phyloP scores from a whole-genome alignment of 495 filamentous ascomycete species.

The Baudoinia panamericana region DNA sequence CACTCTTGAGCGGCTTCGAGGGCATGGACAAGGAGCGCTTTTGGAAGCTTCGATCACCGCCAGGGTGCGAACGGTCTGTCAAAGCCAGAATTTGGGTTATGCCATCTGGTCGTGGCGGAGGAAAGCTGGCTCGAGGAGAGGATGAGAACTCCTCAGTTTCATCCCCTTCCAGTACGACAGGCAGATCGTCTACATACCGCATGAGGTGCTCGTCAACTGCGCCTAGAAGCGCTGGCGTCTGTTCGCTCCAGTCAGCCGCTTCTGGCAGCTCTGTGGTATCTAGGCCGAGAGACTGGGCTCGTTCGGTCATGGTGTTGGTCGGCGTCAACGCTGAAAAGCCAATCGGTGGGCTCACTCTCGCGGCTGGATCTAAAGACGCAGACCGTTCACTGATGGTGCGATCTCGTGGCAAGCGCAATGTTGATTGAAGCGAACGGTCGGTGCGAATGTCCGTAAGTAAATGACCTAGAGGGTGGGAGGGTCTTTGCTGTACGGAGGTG shows the following conservation, averaged over 20 bases:
- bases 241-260: neutral
- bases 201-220: constrained; percentile 6
- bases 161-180: neutral
- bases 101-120: neutral
- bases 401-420: too few species aligned
- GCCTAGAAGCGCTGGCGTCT: neutral
- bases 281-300: too few species aligned
- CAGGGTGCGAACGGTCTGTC: neutral
- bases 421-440: too few species aligned
- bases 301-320: too few species aligned
- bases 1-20: constrained; percentile 5
- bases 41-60: neutral
- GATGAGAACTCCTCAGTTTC: neutral
- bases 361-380: too few species aligned
- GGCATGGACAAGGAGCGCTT: constrained; percentile 2
- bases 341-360: too few species aligned
- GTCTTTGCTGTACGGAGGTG: too few species aligned
- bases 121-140: neutral
- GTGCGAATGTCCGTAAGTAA: too few species aligned
- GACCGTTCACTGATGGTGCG: too few species aligned
- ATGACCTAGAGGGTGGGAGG: too few species aligned
- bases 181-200: neutral
- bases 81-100: neutral
- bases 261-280: too few species aligned
- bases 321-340: too few species aligned